Conservation (phyloP, 2,329 filamentous ascomycete genomes). For the Lachnellula subtilissima region DNA sequence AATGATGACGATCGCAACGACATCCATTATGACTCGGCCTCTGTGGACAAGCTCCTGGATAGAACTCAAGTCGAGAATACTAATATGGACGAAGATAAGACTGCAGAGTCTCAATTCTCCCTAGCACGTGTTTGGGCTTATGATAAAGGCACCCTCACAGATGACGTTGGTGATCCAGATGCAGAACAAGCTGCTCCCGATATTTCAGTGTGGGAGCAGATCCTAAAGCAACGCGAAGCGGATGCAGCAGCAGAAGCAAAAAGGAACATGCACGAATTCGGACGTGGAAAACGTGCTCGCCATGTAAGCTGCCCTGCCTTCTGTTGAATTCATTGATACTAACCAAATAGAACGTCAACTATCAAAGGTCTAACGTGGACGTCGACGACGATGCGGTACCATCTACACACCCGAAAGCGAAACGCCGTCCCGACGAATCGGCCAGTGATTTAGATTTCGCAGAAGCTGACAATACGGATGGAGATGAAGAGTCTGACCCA, state of each 20-base stretch:
- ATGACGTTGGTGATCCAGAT: conserved; percentile 50
- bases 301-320: conserved; percentile 21
- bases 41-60: conserved; percentile 88
- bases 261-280: conserved; percentile 67
- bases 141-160: conserved; percentile 63
- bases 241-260: conserved; percentile 70
- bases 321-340: not conserved
- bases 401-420: not conserved
- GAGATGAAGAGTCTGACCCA: conserved; percentile 7
- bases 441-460: conserved; percentile 16
- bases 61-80: conserved; percentile 75
- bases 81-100: conserved; percentile 54
- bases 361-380: conserved; percentile 8
- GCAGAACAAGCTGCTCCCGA: conserved; percentile 53
- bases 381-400: conserved; percentile 10
- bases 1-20: conserved; percentile 66
- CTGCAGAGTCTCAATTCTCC: conserved; percentile 75
- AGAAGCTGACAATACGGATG: conserved; percentile 6
- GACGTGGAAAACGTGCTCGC: conserved; percentile 66
- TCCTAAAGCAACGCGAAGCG: conserved; percentile 76
- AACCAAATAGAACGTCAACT: conserved; percentile 1
- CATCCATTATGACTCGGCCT: conserved; percentile 74
- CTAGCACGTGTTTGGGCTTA: conserved; percentile 92
- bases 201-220: conserved; percentile 80
- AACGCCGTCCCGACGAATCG: conserved; percentile 1